Base-by-base conservation (phyloP, 1,284 basidiomycete genomes). In the Ganoderma sinense region DNA sequence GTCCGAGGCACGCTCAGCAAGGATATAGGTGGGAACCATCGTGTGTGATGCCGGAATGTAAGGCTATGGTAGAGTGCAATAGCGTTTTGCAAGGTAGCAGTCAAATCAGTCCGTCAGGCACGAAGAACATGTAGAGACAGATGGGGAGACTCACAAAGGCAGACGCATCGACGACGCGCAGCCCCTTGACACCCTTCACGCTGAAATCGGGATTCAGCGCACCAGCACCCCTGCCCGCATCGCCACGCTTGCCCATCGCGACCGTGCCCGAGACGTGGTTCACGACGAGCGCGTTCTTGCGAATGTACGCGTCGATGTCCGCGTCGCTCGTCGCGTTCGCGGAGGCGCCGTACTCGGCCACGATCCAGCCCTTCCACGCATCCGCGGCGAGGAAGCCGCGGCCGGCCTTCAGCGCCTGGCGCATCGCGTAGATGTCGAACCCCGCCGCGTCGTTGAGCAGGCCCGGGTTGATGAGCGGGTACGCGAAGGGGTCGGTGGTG, bases 111-210 rank as follows among this genome's bases (percentile, higher is more conserved):
- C 14, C 56, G 33, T 64, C 40, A 59, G 43, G 18, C 29, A 20
- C 31, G 7, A 58, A 31, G 16, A 14, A 36, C n/a, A 20, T 3
- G 4, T 33, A 31, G 2, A 29, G 11, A 56, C 14, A 13, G 10
- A 23, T 59, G 20, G 39, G 11, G 39, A 39, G 4, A 72, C 75
- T 71, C 62, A 77, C 76, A 71, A 83, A 80, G 36, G 77, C 73
- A 23, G 75, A 77, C 0, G 80, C 81, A 43, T 83, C 82, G 36
- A 81, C 79, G 13, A 83, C 75, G 6, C 82, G 73, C 39, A 82
- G 72, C 0, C 74, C 74, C 1, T 72, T 62, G 13, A 76, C 74
- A 20, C 80, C 80, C 64, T 82, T 77, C 29, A 83, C 81, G 20
- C 58, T 69, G 58, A 83, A 72, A 53, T 75, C 67, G 2, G 78